Conservation (phyloP, 164 flowering plant species). For the Akebia trifoliata region DNA sequence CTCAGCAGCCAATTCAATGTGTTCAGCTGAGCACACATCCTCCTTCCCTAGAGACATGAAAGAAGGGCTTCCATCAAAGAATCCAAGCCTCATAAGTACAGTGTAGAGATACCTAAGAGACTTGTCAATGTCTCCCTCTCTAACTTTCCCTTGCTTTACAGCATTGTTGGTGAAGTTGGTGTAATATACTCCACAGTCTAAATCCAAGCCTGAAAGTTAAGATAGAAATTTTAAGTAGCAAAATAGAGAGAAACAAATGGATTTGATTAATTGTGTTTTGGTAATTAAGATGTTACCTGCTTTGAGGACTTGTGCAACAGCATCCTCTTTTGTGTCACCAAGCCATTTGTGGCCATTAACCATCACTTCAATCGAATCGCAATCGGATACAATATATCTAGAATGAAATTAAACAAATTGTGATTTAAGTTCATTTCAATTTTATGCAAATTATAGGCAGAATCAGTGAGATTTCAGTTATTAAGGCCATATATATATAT, state of each 20-base stretch:
- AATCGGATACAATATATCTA: slow-evolving; percentile 37
- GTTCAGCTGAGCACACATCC: slow-evolving; percentile 33
- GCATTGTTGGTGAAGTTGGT: slow-evolving; percentile 22
- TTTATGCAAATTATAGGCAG: no score
- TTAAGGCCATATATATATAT: neutral
- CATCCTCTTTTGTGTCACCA: slow-evolving; percentile 24
- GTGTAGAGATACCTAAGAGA: slow-evolving; percentile 31
- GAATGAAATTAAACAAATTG: neutral
- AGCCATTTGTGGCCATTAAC: slow-evolving; percentile 23
- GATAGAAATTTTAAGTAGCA: slow-evolving; percentile 6
- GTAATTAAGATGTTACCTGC: no score
- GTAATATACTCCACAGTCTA: slow-evolving; percentile 43
- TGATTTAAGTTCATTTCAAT: neutral
- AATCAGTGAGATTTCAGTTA: no score
- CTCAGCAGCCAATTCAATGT: slow-evolving; percentile 41
- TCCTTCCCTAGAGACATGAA: slow-evolving; percentile 25
- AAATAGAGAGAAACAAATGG: no score
- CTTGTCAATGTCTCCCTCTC: slow-evolving; percentile 27
- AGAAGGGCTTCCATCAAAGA: slow-evolving; percentile 38
- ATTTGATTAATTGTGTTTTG: no score
- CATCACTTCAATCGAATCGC: slow-evolving; percentile 37
- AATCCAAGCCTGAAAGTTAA: slow-evolving; percentile 50
- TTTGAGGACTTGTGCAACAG: slow-evolving; percentile 29
- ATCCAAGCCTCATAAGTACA: slow-evolving; percentile 24
- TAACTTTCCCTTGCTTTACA: slow-evolving; percentile 21